Evolutionary conservation across 1,284 basidiomycete genomes (phyloP), one percentile per base, ranked within the genome.

Genomic region (Boletus semigastroideus): DNA sequence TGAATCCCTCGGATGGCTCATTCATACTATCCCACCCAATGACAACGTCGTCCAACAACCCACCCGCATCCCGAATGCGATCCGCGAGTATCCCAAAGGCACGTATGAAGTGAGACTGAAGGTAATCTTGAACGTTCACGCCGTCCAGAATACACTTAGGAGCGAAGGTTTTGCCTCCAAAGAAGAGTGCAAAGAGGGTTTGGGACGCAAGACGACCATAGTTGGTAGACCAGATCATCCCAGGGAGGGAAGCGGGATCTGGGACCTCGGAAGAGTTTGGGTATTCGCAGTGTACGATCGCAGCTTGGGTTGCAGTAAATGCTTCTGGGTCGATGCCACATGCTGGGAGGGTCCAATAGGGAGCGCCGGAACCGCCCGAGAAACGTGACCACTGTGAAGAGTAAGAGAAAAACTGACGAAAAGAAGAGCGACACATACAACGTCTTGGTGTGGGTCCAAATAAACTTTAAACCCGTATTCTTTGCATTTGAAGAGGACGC

Each of bases 11-110:
- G 42, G 86, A 88, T 0, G 96, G 95, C 70, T 99, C 96, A 68
- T 98, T 98, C 72, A 98, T 75, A 61, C 87, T 90, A 68, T 99
- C 96, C 96, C 96, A 98, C 0, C 96, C 96, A 51, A 98, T 86
- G 22, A 99, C 83, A 58, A 92, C 94, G 40, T 86, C 83, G 43
- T 98, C 95, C 25, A 90, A 71, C 17, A 98, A 73, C 43, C 84
- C 86, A 0, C 86, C 88, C 0, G 86, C 90, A 12, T 62, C 59
- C 3, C 63, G 62, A 40, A 99, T 89, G 25, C 82, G 78, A 62
- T 90, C 82, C 0, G 90, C 93, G 33, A 99, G 78, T 34, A 76
- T 72, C 0, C 82, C 83, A 58, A 90, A 82, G 0, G 96, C 94
- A 19, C 78, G 78, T 60, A 94, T 83, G 67, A 82, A 98, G 67